Evolutionary conservation across 768 basidiomycete species (phyloP).

Genomic region (Lyophyllum decastes): DNA sequence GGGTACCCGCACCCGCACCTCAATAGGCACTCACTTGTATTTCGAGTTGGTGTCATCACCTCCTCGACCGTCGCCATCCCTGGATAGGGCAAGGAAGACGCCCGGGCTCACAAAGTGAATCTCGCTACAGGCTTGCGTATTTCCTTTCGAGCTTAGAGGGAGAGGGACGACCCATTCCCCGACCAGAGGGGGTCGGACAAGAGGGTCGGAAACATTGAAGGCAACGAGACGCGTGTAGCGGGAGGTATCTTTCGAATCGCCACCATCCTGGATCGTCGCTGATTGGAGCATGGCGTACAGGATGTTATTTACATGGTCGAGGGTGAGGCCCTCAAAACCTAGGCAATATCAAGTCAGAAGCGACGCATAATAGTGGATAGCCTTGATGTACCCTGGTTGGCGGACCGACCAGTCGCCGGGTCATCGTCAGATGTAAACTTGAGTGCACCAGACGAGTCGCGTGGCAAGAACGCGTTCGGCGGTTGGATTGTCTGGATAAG

Average conservation of each 20-base stretch:
- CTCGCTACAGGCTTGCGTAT: slow-evolving; percentile 56
- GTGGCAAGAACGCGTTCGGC: slow-evolving; percentile 56
- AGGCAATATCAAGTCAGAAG: background rate
- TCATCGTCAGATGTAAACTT: slow-evolving; percentile 53
- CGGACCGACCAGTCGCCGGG: slow-evolving; percentile 52
- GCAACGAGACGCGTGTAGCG: slow-evolving; percentile 58
- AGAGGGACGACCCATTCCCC: slow-evolving; percentile 66
- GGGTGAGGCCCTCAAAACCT: slow-evolving; percentile 65
- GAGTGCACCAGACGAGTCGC: slow-evolving; percentile 39
- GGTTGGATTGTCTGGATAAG: slow-evolving; percentile 61
- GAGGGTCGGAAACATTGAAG: slow-evolving; percentile 46
- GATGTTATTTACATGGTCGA: slow-evolving; percentile 44
- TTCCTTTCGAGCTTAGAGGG: slow-evolving; percentile 50
- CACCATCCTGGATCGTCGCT: slow-evolving; percentile 67
- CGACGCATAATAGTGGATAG: background rate
- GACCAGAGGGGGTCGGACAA: slow-evolving; percentile 36
- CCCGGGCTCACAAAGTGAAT: slow-evolving; percentile 53
- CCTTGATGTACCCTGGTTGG: slow-evolving; percentile 49
- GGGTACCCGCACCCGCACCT: background rate
- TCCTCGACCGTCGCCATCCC: slow-evolving; percentile 64
- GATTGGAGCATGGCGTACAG: slow-evolving; percentile 67
- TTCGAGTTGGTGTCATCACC: slow-evolving; percentile 47
- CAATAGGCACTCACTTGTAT: slow-evolving; percentile 44
- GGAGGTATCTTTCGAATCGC: slow-evolving; percentile 43
- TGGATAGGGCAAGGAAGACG: slow-evolving; percentile 59